Conservation (phyloP, 1,284 basidiomycete genomes). For the Trichosporon asahii region DNA sequence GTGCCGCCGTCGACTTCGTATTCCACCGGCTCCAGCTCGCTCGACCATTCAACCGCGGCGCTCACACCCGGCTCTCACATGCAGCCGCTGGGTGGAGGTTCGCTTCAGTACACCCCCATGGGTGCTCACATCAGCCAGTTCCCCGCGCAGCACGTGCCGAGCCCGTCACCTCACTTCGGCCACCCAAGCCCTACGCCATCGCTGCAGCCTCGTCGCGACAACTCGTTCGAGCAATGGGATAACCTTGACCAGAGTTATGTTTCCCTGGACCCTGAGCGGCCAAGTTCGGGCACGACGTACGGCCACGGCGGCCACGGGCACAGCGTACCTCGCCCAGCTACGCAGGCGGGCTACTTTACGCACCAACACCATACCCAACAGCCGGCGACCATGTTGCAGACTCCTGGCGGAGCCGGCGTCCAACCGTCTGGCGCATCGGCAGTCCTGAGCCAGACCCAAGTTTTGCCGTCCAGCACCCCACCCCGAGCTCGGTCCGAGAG, state of each 20-base stretch:
- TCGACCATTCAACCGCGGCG: not conserved
- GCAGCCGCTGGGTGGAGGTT: not conserved
- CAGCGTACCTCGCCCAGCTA: not conserved
- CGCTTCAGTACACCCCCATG: not conserved
- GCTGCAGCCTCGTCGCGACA: not conserved
- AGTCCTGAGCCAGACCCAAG: not conserved
- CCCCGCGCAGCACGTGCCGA: not conserved
- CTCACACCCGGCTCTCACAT: not conserved
- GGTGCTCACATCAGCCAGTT: not conserved
- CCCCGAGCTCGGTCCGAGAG: constrained; percentile 4
- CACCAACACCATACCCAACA: not conserved
- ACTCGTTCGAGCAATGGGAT: constrained; percentile 3
- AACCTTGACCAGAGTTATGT: not conserved
- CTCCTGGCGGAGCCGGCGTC: not conserved
- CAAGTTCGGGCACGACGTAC: not conserved
- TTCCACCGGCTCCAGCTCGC: not conserved
- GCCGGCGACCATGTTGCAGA: not conserved
- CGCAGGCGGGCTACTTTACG: not conserved
- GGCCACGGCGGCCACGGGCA: not conserved
- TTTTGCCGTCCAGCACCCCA: not conserved
- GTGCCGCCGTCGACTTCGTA: not conserved
- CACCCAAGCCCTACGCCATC: not conserved
- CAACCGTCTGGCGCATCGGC: not conserved
- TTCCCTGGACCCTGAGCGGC: not conserved
- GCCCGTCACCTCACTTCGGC: not conserved